A percentile compares a stretch with the other conserved stretches of the same genome.
Evolutionary conservation across 768 basidiomycete species (phyloP).

Genomic region (Boletus barrowsii): DNA sequence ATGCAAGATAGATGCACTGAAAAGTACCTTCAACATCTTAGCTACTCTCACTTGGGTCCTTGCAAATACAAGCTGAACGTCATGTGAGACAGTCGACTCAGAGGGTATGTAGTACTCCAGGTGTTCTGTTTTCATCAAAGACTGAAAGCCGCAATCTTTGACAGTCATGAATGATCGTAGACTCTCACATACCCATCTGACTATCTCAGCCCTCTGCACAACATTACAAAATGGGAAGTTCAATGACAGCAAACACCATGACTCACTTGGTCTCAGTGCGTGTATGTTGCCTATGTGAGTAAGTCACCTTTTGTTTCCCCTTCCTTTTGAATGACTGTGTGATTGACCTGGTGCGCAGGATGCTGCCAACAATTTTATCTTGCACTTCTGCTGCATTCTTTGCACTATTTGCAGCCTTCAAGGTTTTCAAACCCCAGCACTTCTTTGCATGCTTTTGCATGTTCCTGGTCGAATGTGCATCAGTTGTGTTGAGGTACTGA

Average conservation of each 20-base stretch:
- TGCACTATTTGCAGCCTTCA: not conserved
- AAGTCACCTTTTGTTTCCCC: not conserved
- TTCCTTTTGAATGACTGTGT: not conserved
- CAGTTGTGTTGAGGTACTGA: not conserved
- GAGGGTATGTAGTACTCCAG: too few relatives aligned
- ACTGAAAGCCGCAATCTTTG: too few relatives aligned
- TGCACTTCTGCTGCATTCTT: not conserved
- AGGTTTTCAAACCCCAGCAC: not conserved
- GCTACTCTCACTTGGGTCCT: not conserved
- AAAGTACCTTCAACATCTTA: not conserved
- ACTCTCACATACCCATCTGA: too few relatives aligned
- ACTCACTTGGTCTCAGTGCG: not conserved
- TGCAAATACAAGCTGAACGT: not conserved
- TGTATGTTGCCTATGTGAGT: not conserved
- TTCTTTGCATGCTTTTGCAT: not conserved
- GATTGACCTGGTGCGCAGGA: not conserved
- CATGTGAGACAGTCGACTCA: too few relatives aligned
- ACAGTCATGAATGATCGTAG: too few relatives aligned
- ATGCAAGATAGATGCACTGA: not conserved
- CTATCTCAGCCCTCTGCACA: too few relatives aligned
- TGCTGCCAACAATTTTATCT: not conserved
- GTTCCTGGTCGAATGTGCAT: not conserved
- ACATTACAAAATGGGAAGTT: too few relatives aligned
- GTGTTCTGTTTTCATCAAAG: too few relatives aligned
- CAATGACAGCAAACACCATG: too few relatives aligned